phyloP scores from a whole-genome alignment of 2,329 filamentous ascomycete genomes.

The Harringtonia aguacate region DNA sequence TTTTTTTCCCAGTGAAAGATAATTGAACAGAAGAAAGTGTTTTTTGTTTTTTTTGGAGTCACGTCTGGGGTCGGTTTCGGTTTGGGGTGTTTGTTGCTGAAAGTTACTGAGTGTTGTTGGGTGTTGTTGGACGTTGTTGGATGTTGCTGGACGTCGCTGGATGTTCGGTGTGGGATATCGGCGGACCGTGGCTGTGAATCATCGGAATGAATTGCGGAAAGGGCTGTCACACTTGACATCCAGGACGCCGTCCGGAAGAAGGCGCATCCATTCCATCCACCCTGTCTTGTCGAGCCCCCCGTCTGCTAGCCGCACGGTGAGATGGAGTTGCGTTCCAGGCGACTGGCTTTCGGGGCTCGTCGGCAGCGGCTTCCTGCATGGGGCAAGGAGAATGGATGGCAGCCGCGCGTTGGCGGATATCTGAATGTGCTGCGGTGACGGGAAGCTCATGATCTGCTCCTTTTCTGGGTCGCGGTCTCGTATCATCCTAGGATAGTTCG shows the following conservation, averaged over 20 bases:
- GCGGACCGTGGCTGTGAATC: too few relatives aligned
- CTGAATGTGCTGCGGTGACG: slow-evolving; percentile 45
- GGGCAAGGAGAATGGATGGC: slow-evolving; percentile 45
- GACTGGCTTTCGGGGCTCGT: slow-evolving; percentile 27
- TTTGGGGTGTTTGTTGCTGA: too few relatives aligned
- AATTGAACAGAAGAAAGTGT: too few relatives aligned
- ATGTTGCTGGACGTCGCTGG: too few relatives aligned
- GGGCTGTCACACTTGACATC: slow-evolving; percentile 45
- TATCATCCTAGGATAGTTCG: slow-evolving; percentile 39
- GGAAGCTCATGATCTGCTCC: slow-evolving; percentile 36
- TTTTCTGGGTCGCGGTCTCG: slow-evolving; percentile 37
- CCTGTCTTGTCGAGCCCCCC: slow-evolving; percentile 39
- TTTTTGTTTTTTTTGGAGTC: too few relatives aligned
- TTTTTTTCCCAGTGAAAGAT: too few relatives aligned
- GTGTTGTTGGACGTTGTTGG: too few relatives aligned
- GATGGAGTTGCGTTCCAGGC: slow-evolving; percentile 31
- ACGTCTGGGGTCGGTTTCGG: too few relatives aligned
- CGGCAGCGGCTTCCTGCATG: slow-evolving; percentile 29
- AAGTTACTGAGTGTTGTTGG: too few relatives aligned
- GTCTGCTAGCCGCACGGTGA: slow-evolving; percentile 40
- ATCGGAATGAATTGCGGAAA: slow-evolving; percentile 28
- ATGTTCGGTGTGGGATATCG: too few relatives aligned
- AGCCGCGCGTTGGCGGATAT: slow-evolving; percentile 40
- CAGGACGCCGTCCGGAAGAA: slow-evolving; percentile 45
- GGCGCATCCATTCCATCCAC: slow-evolving; percentile 47